phyloP scores from a whole-genome alignment of 2,329 filamentous ascomycete species.

The Aspergillus texensis region DNA sequence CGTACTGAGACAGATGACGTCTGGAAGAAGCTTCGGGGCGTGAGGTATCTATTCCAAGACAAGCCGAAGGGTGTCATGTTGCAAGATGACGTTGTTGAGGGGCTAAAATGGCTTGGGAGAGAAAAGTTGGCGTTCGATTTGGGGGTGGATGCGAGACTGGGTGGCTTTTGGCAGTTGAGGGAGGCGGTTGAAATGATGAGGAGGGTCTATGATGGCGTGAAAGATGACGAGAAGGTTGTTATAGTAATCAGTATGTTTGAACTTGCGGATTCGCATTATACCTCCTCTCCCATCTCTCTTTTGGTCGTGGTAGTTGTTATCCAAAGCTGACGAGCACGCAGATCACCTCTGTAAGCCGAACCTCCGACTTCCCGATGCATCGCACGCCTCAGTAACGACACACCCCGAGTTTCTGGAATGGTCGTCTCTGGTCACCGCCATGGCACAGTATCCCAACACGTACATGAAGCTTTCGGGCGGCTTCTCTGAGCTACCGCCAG shows the following conservation, averaged over 20 bases:
- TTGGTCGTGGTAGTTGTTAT: background rate
- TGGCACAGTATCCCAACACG: constrained; percentile 66
- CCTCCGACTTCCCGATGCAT: constrained; percentile 60
- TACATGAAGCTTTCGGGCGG: constrained; percentile 91
- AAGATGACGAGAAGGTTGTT: constrained; percentile 58
- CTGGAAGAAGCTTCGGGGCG: constrained; percentile 73
- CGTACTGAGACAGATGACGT: constrained; percentile 58
- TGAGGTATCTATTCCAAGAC: constrained; percentile 81
- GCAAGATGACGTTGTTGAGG: constrained; percentile 64
- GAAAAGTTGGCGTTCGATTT: constrained; percentile 75
- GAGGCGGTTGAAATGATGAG: constrained; percentile 72
- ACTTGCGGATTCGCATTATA: background rate
- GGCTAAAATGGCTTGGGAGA: constrained; percentile 65
- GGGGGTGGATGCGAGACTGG: constrained; percentile 77
- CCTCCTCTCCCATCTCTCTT: background rate
- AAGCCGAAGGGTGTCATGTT: constrained; percentile 69
- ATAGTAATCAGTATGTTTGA: constrained; percentile 59
- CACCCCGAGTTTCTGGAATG: constrained; percentile 68
- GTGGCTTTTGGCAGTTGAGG: constrained; percentile 72
- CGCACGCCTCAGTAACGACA: constrained; percentile 37
- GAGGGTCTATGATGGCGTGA: constrained; percentile 64
- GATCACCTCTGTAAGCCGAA: constrained; percentile 92
- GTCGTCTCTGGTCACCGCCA: constrained; percentile 67
- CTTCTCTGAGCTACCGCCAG: constrained; percentile 74
- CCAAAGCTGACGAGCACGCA: constrained; percentile 38